Evolutionary conservation across 176 grass and related monocot species (phyloP).

Genomic region (Juncus inflexus): DNA sequence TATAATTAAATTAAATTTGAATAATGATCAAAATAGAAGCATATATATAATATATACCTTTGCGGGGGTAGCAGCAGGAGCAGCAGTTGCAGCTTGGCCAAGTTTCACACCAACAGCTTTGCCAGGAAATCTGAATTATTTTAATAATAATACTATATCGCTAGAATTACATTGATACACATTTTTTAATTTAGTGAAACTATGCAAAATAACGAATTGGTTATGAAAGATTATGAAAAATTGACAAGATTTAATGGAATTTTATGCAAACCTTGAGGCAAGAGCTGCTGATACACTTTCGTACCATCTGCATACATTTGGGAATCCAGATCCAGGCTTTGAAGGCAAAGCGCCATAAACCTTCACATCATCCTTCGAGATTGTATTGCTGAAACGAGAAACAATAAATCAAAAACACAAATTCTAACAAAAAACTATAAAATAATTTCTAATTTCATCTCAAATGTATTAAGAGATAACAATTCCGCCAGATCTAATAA

Average conservation of each 20-base stretch:
- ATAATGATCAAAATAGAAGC: background rate
- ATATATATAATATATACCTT: constrained; percentile 37
- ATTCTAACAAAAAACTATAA: background rate
- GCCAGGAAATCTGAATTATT: constrained; percentile 64
- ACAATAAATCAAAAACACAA: constrained; percentile 4
- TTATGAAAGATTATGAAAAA: constrained; percentile 4
- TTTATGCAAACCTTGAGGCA: constrained; percentile 48
- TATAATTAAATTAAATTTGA: background rate
- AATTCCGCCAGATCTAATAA: background rate
- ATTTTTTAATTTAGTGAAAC: background rate
- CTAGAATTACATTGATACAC: background rate
- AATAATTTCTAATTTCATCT: background rate
- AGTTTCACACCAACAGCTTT: constrained; percentile 62
- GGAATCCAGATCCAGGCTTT: constrained; percentile 58
- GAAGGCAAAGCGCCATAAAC: constrained; percentile 57
- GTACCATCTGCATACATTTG: constrained; percentile 68
- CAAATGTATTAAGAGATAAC: background rate
- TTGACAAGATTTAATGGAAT: background rate
- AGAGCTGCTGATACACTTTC: constrained; percentile 42
- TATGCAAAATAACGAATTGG: background rate
- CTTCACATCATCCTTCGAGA: constrained; percentile 81
- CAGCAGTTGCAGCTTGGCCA: constrained; percentile 32
- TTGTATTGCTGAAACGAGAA: constrained; percentile 36
- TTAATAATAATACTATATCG: background rate
- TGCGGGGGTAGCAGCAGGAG: constrained; percentile 38